Conservation (phyloP, 164 flowering plant species). For the Cinnamomum chago region DNA sequence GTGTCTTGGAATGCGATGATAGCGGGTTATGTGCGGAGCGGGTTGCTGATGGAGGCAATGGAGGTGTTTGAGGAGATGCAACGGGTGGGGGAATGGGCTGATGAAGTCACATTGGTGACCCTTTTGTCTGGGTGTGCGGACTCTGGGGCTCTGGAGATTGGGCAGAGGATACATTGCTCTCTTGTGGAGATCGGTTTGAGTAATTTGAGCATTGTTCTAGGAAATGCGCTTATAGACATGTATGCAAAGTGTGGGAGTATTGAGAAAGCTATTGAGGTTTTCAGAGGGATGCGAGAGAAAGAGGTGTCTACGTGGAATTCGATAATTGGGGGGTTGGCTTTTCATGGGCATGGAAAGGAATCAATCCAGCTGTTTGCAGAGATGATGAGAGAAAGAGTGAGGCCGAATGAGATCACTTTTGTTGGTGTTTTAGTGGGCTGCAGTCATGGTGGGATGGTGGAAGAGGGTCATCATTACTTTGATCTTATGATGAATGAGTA, state of each 20-base stretch:
- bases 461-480: conserved; percentile 51
- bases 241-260: conserved; percentile 73
- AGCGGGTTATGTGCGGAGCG: conserved; percentile 46
- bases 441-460: conserved; percentile 65
- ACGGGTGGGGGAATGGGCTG: conserved; percentile 38
- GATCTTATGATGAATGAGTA: conserved; percentile 42
- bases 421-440: conserved; percentile 61
- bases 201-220: conserved; percentile 29
- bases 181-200: conserved; percentile 28
- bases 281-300: conserved; percentile 42
- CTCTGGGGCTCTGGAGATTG: conserved; percentile 51
- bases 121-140: conserved; percentile 58
- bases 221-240: conserved; percentile 68
- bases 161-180: conserved; percentile 43
- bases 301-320: conserved; percentile 65
- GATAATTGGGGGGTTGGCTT: conserved; percentile 50
- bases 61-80: conserved; percentile 69
- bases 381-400: conserved; percentile 36
- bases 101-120: conserved; percentile 64
- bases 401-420: conserved; percentile 61
- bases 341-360: conserved; percentile 51
- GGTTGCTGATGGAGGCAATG: conserved; percentile 36
- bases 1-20: conserved; percentile 72
- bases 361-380: conserved; percentile 37
- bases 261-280: conserved; percentile 41